Evolutionary conservation across 805 yeast genomes (phyloP), one percentile per base, ranked within the genome.

Genomic region (Dipodascopsis uninucleata): DNA sequence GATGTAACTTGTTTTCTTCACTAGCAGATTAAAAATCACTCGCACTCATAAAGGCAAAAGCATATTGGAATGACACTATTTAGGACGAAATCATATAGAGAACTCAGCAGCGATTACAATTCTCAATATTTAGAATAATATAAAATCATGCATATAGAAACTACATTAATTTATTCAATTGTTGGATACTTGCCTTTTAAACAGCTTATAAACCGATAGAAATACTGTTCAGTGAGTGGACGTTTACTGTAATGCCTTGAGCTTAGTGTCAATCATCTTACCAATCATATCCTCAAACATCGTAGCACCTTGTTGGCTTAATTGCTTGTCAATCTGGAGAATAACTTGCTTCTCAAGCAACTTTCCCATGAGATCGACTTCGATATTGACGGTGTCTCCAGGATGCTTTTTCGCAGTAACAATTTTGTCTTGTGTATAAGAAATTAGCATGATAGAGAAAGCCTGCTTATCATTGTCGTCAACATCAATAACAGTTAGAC

Each of bases 301-400:
- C 28, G 82, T 73, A 23, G 71, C 68, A 7, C 70, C 62, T 47
- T 75, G 72, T 10, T 61, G 59, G 14, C 78, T 71, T 59, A 83
- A 82, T 39, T 73, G 71, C 47, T 74, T 71, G 49, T 52, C 75
- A 21, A 49, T 47, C 43, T 49, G 54, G 72, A 28, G 73, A 45
- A 46, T 75, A 42, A 93, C 82, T 67, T 90, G 97, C 64, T 86
- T 81, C 61, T 86, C 96, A 45, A 90, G 78, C 47, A 88, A 73
- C 67, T 93, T 93, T 16, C 97, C 98, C 31, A 90, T 84, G 40
- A 90, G 71, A 64, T 93, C 99, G 25, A 93, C 99, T 67, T 93
- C 99, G 38, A 93, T 79, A 59, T 93, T 93, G 22, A 93, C 94
- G 14, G 60, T 55, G 31, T 74, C 82, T 1, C 86, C 89, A 3